Conservation (phyloP, 2,329 filamentous ascomycete species). For the Aspergillus awamori region DNA sequence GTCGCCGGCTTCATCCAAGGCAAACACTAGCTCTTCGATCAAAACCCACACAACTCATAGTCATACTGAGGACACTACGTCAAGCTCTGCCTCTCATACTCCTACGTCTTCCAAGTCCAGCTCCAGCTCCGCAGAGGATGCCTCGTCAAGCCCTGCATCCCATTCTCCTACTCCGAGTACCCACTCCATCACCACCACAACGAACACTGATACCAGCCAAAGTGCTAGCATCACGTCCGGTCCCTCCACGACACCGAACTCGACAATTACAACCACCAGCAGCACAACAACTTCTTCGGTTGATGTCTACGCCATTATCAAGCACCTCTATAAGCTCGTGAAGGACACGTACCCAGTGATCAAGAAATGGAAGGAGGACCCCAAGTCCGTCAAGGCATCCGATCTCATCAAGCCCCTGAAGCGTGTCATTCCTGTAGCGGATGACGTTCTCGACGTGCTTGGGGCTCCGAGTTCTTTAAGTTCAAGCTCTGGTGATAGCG, state of each 20-base stretch:
- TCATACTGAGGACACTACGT: not conserved
- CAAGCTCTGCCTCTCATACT: not conserved
- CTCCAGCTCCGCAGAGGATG: not conserved
- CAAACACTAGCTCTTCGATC: not conserved
- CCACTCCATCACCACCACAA: not conserved
- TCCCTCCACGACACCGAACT: not conserved
- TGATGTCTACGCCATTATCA: not conserved
- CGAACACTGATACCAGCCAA: not conserved
- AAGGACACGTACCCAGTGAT: slow-evolving; percentile 1
- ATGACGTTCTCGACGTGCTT: not conserved
- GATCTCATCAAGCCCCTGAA: not conserved
- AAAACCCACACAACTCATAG: not conserved
- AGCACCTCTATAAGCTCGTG: slow-evolving; percentile 1
- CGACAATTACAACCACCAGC: not conserved
- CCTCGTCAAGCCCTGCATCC: not conserved
- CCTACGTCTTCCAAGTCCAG: not conserved
- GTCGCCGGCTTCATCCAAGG: not conserved
- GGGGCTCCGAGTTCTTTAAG: not conserved
- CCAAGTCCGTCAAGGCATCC: not conserved
- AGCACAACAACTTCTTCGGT: not conserved
- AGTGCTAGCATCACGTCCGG: not conserved
- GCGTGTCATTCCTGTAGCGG: not conserved
- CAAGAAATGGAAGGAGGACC: slow-evolving; percentile 3
- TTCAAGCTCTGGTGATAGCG: not conserved
- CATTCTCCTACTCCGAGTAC: not conserved